Base-by-base conservation (phyloP, 768 basidiomycete genomes). In the Rhodotorula graminis region DNA sequence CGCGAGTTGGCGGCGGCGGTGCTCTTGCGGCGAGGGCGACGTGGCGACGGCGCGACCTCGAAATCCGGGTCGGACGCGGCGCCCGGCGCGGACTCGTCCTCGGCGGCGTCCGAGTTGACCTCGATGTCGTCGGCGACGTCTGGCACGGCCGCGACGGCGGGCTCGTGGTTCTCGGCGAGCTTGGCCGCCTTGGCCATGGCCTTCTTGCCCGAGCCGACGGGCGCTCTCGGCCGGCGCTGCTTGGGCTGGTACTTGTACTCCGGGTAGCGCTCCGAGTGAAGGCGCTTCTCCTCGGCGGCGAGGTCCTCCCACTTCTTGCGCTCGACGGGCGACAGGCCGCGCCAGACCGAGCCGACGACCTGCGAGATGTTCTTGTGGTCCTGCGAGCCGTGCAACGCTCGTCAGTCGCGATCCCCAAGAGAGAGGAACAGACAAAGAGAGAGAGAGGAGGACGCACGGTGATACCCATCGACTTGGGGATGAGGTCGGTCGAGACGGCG, bases 301-400 rank as follows among this genome's bases (percentile, higher is more conserved):
- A 72, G 58, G 25, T 75, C 40, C 49, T 80, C 76, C 74, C 75
- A 80, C 19, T 59, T 47, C 42, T 33, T 59, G 55, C 75, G 72
- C 64, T 80, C 84, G 33, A 82, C 83, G 1, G 80, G 78, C 18
- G 81, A 76, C 46, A 90, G 81, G 65, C 84, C 82, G 52, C 85
- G 85, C 91, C 91, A 93, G 74, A 85, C 83, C 47, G 86, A 80
- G 9, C 88, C 90, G 4, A 87, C 89, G 64, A 90, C 85, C 67
- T 87, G 84, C 69, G 88, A 89, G 69, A 92, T 85, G 66, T 87
- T 85, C 79, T 90, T 87, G 79, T 92, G 90, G 62, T 90, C 85
- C 25, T 83, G 83, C n/a, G 53, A 1, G 47, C 5, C 27, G 21
- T 11, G 25, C 5, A 21, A 5, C 11, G 25, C 40, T 44, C n/a